These are phyloP conservation scores for Ganoderma leucocontextum DNA, from an alignment of 1,284 basidiomycete species.

Conservation along the genomic window DNA sequence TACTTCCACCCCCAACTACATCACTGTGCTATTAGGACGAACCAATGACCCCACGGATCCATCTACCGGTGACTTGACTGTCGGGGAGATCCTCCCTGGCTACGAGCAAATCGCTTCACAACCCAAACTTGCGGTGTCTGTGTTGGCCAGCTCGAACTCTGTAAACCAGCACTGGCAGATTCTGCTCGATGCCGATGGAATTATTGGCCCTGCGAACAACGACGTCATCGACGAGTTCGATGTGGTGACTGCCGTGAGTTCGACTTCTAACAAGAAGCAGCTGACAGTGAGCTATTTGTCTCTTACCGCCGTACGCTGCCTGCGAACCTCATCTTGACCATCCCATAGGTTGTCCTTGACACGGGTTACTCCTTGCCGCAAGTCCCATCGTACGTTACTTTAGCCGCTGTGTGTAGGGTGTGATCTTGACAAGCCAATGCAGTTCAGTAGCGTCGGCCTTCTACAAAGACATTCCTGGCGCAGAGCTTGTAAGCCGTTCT, in stretches of 20 bases:
- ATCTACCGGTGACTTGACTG: conserved; percentile 44
- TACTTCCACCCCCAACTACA: conserved; percentile 57
- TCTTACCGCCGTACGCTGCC: neutral
- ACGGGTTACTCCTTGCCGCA: conserved; percentile 69
- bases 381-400: conserved; percentile 52
- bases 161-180: conserved; percentile 45
- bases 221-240: conserved; percentile 44
- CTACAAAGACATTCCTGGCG: conserved; percentile 55
- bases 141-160: conserved; percentile 24
- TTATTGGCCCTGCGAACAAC: conserved; percentile 46
- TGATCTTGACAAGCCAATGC: neutral
- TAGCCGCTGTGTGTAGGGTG: neutral
- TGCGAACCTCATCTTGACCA: neutral
- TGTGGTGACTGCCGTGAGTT: conserved; percentile 50
- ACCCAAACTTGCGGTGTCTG: conserved; percentile 43
- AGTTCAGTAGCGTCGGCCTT: conserved; percentile 60
- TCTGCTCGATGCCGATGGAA: conserved; percentile 40
- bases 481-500: conserved; percentile 51
- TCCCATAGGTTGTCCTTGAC: conserved; percentile 53
- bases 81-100: conserved; percentile 43
- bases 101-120: conserved; percentile 41
- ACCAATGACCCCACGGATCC: conserved; percentile 37
- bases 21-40: conserved; percentile 53
- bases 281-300: conserved; percentile 44
- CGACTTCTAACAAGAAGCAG: conserved; percentile 50